Evolutionary conservation across 2,329 filamentous ascomycete species (phyloP), one percentile per base, ranked within the genome.

Genomic region (Apiospora aurea): DNA sequence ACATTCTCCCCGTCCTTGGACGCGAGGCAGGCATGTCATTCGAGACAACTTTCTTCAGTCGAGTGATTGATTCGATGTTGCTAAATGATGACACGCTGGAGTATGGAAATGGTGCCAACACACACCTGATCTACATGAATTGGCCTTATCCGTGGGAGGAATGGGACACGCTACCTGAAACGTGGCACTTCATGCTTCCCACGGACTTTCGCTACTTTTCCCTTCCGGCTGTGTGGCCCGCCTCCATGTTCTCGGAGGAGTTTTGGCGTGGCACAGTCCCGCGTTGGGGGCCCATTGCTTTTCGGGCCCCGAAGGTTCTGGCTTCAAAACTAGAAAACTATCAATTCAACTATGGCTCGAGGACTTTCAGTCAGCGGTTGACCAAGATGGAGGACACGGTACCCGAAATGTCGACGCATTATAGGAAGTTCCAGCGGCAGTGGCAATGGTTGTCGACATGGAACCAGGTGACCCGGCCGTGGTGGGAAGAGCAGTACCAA

Each of bases 401-500:
- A 1, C 29, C 57, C 57, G 57, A 64, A 14, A 4, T 41, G 57
- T 2, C 0, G 8, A 6, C 2, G 6, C 21, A 64, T 11, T 41
- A 41, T 13, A 1, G 8, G 2, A 8, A 18, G n/a, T 26, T 70
- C 5, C 53, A 29, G n/a, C 14, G 10, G 11, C 43, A 11, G 38
- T 43, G 57, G 49, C n/a, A 26, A 8, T 6, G 13, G 38, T n/a
- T 43, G 44, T 24, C 38, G n/a, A 16, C 10, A 1, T 72, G 71
- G 71, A 34, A 71, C 7, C 1, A 24, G 8, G 5, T 4, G 57
- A 21, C 21, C 13, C 68, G 72, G 10, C 72, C 67, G 7, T 73
- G 72, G 72, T 71, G 69, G 47, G 7, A 46, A 29, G 67, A 43
- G 10, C 57, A 73, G 61, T 73, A 71, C 29, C 1, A 2, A 16